These are phyloP conservation scores for Sideroxylon spinosum DNA, from an alignment of 179 eudicot species.

Conservation along the genomic window DNA sequence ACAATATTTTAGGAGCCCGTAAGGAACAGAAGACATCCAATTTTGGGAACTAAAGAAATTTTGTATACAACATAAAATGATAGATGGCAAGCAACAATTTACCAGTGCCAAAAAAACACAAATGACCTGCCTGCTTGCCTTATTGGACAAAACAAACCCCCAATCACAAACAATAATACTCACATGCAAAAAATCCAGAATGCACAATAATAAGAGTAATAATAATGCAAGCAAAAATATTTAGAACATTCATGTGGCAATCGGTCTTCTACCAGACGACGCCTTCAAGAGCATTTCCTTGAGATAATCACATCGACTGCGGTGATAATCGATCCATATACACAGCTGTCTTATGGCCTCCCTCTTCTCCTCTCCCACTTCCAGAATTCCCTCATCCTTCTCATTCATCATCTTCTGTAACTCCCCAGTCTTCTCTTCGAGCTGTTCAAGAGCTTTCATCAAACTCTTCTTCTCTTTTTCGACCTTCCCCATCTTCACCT, in stretches of 20 bases:
- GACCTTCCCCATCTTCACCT: conserved; percentile 22
- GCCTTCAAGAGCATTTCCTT: conserved; percentile 35
- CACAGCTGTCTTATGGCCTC: conserved; percentile 85
- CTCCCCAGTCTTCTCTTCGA: conserved; percentile 31
- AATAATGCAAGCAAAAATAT: neutral
- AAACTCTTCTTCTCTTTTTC: conserved; percentile 33
- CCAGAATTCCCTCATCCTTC: conserved; percentile 42
- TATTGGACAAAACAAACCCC: no score
- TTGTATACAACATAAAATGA: no score
- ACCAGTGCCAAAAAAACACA: no score
- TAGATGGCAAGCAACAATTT: no score
- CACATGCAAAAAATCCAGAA: neutral
- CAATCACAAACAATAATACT: no score
- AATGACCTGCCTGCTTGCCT: no score
- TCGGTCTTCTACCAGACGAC: conserved; percentile 26
- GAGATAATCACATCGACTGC: conserved; percentile 47
- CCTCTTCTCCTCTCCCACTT: conserved; percentile 64
- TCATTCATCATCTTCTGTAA: conserved; percentile 41
- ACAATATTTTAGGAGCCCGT: no score
- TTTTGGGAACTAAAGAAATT: no score
- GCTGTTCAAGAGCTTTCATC: conserved; percentile 18
- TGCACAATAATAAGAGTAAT: neutral
- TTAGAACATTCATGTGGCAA: conserved; percentile 18
- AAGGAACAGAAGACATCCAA: no score
- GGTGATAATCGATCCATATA: conserved; percentile 58